Percentiles rank a stretch among this genome's conserved stretches.
These are phyloP conservation scores for Xylariales sp. DNA, from an alignment of 2,329 filamentous ascomycete species.

Conservation along the genomic window DNA sequence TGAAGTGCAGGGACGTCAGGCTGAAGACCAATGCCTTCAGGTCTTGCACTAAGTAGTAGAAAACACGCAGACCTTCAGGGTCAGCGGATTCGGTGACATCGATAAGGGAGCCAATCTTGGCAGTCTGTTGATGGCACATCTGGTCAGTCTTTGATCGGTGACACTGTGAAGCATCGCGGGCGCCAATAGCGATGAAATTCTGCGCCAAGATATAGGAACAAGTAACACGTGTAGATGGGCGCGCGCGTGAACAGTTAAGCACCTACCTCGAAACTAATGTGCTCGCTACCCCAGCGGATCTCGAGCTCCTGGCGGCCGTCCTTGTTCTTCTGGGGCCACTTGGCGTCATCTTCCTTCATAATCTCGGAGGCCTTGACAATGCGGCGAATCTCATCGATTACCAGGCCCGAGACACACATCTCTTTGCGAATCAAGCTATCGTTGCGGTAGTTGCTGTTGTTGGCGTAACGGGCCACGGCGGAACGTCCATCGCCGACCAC, in stretches of 20 bases:
- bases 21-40: conserved; percentile 96
- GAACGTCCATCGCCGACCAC: conserved; percentile 89
- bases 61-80: conserved; percentile 91
- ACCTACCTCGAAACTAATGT: conserved; percentile 92
- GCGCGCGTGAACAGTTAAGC: too few relatives aligned
- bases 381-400: conserved; percentile 92
- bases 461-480: conserved; percentile 92
- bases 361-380: conserved; percentile 98
- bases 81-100: conserved; percentile 96
- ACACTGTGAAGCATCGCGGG: too few relatives aligned
- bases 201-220: too few relatives aligned
- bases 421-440: conserved; percentile 99
- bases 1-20: conserved; percentile 94
- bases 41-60: conserved; percentile 98
- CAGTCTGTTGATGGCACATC: conserved; percentile 58
- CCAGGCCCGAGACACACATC: conserved; percentile 92
- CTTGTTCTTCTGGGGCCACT: conserved; percentile 99
- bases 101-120: conserved; percentile 94
- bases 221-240: too few relatives aligned
- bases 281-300: conserved; percentile 87
- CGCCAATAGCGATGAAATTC: too few relatives aligned
- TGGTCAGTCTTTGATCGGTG: background rate
- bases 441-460: conserved; percentile 99
- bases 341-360: conserved; percentile 96
- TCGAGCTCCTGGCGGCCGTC: conserved; percentile 96